Percentiles rank a stretch among this genome's conserved stretches.
Conservation (phyloP, 305 asterid genomes). For the Withania somnifera region DNA sequence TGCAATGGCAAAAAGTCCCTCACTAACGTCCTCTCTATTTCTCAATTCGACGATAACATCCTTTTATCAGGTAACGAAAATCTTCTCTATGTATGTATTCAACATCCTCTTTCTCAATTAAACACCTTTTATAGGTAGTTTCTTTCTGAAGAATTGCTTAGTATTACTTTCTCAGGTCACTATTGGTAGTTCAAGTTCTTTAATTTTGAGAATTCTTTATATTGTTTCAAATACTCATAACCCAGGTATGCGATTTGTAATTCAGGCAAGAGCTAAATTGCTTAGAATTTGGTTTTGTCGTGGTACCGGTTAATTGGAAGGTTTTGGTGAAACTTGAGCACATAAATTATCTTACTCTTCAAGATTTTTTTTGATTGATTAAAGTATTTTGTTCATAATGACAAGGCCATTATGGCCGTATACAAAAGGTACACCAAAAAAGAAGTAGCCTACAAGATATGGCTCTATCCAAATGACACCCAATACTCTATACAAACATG, state of each 20-base stretch:
- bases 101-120: too few species aligned
- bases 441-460: too few species aligned
- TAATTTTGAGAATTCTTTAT: background rate
- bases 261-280: background rate
- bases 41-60: constrained; percentile 59
- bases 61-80: constrained; percentile 43
- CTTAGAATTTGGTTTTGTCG: background rate
- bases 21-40: constrained; percentile 46
- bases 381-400: too few species aligned
- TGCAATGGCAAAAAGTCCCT: constrained; percentile 60
- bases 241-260: background rate
- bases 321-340: background rate
- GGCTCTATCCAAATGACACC: too few species aligned
- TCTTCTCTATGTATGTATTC: too few species aligned
- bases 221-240: background rate
- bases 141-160: background rate
- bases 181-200: background rate
- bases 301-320: background rate
- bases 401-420: too few species aligned
- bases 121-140: background rate
- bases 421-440: background rate
- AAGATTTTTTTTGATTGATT: background rate
- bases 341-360: background rate
- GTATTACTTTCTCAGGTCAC: background rate
- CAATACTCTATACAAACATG: background rate